These are phyloP conservation scores for Euphorbia peplus DNA, from an alignment of 345 rosid genomes.

Conservation along the genomic window DNA sequence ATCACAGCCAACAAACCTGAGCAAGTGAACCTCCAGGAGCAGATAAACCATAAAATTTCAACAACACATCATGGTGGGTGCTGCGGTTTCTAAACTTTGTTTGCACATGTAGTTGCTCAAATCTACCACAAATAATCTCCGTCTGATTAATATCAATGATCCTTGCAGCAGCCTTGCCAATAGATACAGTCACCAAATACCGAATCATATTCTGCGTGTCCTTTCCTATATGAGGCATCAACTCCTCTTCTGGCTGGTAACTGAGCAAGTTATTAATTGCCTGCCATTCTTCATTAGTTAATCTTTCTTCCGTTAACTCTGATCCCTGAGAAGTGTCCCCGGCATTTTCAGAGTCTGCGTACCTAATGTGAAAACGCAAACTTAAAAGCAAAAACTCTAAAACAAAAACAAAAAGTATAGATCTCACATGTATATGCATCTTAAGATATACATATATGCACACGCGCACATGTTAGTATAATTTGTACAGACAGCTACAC, in stretches of 20 bases:
- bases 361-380: slow-evolving; percentile 44
- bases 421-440: background rate
- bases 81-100: slow-evolving; percentile 77
- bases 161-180: slow-evolving; percentile 85
- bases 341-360: slow-evolving; percentile 50
- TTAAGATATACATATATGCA: background rate
- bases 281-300: slow-evolving; percentile 97
- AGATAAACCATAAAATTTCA: slow-evolving; percentile 90
- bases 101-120: slow-evolving; percentile 81
- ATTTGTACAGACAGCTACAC: background rate
- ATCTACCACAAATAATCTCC: slow-evolving; percentile 88
- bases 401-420: background rate
- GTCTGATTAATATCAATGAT: slow-evolving; percentile 58
- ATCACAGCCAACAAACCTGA: slow-evolving; percentile 59
- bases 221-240: slow-evolving; percentile 53
- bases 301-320: slow-evolving; percentile 50
- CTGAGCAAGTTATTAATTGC: slow-evolving; percentile 86
- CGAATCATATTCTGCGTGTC: slow-evolving; percentile 84
- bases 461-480: background rate
- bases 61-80: slow-evolving; percentile 64
- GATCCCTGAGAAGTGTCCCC: slow-evolving; percentile 47
- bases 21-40: slow-evolving; percentile 98
- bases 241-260: slow-evolving; percentile 83
- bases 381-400: background rate
- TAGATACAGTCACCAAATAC: slow-evolving; percentile 67